These are phyloP conservation scores for Spizellomyces sp. DNA, from an alignment of 192 early-diverging fungal genomes.

Conservation along the genomic window DNA sequence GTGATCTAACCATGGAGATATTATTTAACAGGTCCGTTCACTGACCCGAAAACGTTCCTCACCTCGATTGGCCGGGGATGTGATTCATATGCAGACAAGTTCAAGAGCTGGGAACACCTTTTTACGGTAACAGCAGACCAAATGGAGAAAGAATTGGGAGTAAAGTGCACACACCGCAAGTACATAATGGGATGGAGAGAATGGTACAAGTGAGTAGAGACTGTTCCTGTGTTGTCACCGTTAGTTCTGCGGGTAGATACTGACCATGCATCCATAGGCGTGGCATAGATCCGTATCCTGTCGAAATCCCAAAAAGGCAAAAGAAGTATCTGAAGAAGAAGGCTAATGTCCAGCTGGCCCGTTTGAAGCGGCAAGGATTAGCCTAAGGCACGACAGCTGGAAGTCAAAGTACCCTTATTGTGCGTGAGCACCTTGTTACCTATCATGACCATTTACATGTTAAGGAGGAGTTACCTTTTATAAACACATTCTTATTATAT, in stretches of 20 bases:
- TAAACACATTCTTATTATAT: too few species aligned
- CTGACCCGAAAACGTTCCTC: slow-evolving; percentile 39
- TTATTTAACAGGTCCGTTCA: slow-evolving; percentile 17
- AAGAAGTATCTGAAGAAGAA: slow-evolving; percentile 46
- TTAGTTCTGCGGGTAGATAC: background rate
- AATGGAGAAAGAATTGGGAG: slow-evolving; percentile 47
- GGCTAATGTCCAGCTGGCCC: slow-evolving; percentile 35
- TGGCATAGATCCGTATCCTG: slow-evolving; percentile 36
- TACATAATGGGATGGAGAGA: slow-evolving; percentile 49
- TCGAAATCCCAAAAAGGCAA: slow-evolving; percentile 40
- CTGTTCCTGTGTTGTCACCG: background rate
- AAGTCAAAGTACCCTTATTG: too few species aligned
- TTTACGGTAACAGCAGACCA: slow-evolving; percentile 42
- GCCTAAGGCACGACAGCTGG: slow-evolving; percentile 30
- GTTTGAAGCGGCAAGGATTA: slow-evolving; percentile 46
- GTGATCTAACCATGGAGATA: background rate
- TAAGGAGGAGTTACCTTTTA: too few species aligned
- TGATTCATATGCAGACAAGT: slow-evolving; percentile 45
- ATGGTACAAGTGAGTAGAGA: slow-evolving; percentile 41
- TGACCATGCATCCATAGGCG: slow-evolving; percentile 15
- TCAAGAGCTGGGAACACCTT: slow-evolving; percentile 50
- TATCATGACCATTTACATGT: too few species aligned
- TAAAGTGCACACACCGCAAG: slow-evolving; percentile 44
- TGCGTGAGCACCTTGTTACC: too few species aligned
- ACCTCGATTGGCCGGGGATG: slow-evolving; percentile 47